Conservation (phyloP, 108 stramenopile species). For the Epithemia pelagica region DNA sequence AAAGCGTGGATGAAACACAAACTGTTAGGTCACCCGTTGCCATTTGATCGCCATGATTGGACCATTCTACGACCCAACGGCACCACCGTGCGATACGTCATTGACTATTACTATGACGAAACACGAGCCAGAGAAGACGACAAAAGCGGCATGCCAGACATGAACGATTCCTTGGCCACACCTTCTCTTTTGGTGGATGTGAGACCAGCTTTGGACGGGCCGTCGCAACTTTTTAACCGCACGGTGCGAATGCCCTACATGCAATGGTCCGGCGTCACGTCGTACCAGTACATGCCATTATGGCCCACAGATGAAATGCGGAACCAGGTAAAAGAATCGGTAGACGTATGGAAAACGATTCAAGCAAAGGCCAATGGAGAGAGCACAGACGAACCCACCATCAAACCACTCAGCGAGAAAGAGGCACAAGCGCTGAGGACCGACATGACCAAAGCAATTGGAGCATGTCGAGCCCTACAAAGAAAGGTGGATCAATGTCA, state of each 20-base stretch:
- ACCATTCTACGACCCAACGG: slow-evolving; percentile 67
- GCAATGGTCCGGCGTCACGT: slow-evolving; percentile 24
- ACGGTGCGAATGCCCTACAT: slow-evolving; percentile 78
- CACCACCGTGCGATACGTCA: slow-evolving; percentile 86
- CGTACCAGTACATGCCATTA: slow-evolving; percentile 59
- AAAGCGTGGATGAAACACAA: slow-evolving; percentile 85
- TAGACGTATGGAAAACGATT: slow-evolving; percentile 72
- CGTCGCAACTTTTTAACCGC: slow-evolving; percentile 54
- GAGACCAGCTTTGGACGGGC: slow-evolving; percentile 88
- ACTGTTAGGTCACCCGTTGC: slow-evolving; percentile 87
- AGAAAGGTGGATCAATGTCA: slow-evolving; percentile 39
- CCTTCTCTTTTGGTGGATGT: slow-evolving; percentile 91
- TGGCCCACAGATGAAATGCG: slow-evolving; percentile 48
- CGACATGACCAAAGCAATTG: slow-evolving; percentile 40
- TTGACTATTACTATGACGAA: slow-evolving; percentile 98
- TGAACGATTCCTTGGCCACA: slow-evolving; percentile 48
- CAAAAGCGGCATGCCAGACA: slow-evolving; percentile 43
- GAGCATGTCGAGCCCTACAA: slow-evolving; percentile 45
- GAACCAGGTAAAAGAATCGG: slow-evolving; percentile 61
- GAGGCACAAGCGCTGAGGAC: slow-evolving; percentile 56
- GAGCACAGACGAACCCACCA: no score
- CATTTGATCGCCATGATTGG: slow-evolving; percentile 99
- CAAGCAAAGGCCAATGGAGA: slow-evolving; percentile 40
- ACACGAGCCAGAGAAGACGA: slow-evolving; percentile 35
- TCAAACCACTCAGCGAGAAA: background rate